These are phyloP conservation scores for Cunninghamia lanceolata DNA, from an alignment of 75 land plant species.

Conservation along the genomic window DNA sequence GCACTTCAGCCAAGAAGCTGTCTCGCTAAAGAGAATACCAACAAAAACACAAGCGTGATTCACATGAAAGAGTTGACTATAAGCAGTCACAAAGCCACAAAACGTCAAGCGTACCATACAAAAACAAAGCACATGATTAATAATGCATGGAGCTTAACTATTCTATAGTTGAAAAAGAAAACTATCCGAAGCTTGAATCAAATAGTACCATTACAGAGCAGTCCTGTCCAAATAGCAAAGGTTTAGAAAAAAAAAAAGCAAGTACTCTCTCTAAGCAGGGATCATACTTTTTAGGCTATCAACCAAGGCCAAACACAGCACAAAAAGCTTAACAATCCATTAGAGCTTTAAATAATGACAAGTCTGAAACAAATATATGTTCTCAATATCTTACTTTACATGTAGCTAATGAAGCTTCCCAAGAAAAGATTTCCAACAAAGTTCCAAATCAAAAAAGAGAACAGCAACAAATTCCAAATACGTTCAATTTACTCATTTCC, in stretches of 20 bases:
- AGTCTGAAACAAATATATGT: too few species aligned
- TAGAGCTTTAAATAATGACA: too few species aligned
- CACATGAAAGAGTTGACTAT: not conserved
- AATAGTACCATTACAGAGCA: not conserved
- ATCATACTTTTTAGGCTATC: too few species aligned
- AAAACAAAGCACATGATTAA: too few species aligned
- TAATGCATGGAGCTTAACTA: not conserved
- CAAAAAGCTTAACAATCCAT: too few species aligned
- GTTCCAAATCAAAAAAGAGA: not conserved
- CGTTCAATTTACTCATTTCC: not conserved
- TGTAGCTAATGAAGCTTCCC: not conserved
- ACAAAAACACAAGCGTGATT: not conserved
- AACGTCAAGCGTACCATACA: too few species aligned
- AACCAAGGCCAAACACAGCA: too few species aligned
- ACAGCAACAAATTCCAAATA: not conserved
- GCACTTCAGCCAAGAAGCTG: not conserved
- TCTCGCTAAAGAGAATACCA: not conserved
- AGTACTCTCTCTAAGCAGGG: not conserved
- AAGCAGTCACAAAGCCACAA: not conserved
- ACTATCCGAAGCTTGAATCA: not conserved
- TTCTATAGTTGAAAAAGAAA: not conserved
- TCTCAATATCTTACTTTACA: not conserved
- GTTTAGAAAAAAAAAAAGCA: too few species aligned
- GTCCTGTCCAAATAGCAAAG: not conserved
- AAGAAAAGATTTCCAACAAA: not conserved